Conservation (phyloP, 306 rosid species). For the Acacia crassicarpa region DNA sequence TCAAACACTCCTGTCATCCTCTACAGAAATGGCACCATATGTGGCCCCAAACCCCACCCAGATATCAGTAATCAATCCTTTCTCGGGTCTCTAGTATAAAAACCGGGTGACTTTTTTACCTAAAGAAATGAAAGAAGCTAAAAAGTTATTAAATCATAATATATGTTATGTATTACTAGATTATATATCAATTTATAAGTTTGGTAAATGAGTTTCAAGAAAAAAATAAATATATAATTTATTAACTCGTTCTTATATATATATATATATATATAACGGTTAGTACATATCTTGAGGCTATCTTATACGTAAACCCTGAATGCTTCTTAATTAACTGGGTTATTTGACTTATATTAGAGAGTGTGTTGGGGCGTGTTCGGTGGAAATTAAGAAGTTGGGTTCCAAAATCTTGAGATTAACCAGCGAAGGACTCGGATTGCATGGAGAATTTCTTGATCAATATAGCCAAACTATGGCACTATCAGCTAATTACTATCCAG, state of each 20-base stretch:
- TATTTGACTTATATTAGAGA: background rate
- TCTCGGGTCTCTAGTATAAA: no score
- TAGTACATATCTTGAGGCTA: no score
- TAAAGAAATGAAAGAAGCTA: no score
- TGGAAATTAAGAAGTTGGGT: background rate
- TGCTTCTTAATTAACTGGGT: background rate
- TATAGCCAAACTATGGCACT: background rate
- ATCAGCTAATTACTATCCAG: constrained; percentile 26
- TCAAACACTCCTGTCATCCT: background rate
- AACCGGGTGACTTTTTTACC: no score
- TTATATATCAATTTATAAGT: no score
- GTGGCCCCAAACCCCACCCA: background rate
- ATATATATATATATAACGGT: no score
- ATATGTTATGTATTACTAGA: no score
- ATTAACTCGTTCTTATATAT: no score
- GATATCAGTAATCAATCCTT: background rate
- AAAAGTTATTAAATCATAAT: no score
- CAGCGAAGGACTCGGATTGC: constrained; percentile 4
- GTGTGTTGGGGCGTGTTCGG: constrained; percentile 11
- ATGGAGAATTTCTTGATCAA: constrained; percentile 28
- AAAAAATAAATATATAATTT: no score
- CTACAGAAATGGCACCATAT: background rate
- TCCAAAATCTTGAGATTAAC: constrained; percentile 7
- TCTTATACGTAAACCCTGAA: background rate
- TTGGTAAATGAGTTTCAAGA: no score